Evolutionary conservation across 257 asterid species (phyloP).

Genomic region (Coffea eugenioides): DNA sequence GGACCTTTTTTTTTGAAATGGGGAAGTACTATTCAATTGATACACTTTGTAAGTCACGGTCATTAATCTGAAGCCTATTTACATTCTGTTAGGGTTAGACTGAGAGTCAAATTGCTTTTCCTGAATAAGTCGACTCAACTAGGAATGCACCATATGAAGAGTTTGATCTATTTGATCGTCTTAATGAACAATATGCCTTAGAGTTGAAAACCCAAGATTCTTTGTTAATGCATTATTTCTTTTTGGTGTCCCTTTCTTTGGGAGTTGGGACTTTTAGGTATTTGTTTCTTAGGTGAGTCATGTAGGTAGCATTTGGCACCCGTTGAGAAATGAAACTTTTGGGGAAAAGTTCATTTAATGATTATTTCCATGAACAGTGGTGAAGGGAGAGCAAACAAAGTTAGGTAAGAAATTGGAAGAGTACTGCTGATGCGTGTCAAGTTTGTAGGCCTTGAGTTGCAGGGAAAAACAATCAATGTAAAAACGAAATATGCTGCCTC

Average conservation of each 20-base stretch:
- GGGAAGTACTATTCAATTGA: background rate
- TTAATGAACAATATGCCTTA: background rate
- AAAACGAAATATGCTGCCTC: background rate
- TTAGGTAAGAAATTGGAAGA: too few relatives aligned
- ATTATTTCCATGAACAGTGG: too few relatives aligned
- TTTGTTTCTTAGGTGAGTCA: background rate
- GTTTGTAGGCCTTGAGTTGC: too few relatives aligned
- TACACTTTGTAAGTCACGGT: background rate
- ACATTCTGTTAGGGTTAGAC: background rate
- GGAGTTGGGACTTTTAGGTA: background rate
- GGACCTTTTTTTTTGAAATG: background rate
- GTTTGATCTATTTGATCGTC: background rate
- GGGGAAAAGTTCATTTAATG: too few relatives aligned
- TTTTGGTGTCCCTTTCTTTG: background rate
- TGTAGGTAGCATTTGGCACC: background rate
- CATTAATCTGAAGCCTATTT: background rate
- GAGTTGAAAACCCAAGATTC: background rate
- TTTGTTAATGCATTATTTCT: background rate
- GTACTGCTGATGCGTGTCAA: too few relatives aligned
- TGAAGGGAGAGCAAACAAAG: too few relatives aligned
- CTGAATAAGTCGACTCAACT: background rate
- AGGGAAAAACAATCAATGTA: background rate
- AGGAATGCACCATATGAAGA: too few relatives aligned
- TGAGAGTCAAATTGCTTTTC: background rate
- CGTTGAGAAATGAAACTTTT: background rate